These are phyloP conservation scores for Trifolium dubium DNA, from an alignment of 306 rosid genomes.

Conservation along the genomic window DNA sequence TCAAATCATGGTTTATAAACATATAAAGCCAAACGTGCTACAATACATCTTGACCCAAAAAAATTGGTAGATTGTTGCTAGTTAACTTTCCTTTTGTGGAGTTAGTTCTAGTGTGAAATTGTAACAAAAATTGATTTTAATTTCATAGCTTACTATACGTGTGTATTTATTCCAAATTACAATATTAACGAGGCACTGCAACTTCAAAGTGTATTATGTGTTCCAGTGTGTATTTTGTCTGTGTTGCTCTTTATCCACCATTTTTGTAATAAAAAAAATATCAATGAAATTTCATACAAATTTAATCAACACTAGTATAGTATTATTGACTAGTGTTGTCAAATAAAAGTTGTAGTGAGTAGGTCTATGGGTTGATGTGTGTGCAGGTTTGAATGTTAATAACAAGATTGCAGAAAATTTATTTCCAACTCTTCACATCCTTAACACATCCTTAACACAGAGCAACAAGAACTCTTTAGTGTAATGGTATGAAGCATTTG, in stretches of 20 bases:
- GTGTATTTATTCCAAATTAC: constrained; percentile 19
- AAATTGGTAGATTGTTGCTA: constrained; percentile 34
- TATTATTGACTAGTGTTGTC: no score
- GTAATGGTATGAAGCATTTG: no score
- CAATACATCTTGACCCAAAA: constrained; percentile 21
- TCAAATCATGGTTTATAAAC: constrained; percentile 18
- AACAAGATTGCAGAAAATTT: no score
- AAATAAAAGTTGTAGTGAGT: no score
- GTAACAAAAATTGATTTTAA: neutral
- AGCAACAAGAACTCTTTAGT: no score
- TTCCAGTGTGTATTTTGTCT: neutral
- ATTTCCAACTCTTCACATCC: no score
- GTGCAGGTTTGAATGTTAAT: no score
- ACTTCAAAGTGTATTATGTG: constrained; percentile 10
- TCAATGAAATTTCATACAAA: neutral
- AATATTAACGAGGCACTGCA: constrained; percentile 4
- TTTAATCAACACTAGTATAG: no score
- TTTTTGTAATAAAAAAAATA: neutral
- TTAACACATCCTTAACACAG: no score
- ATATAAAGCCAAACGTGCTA: constrained; percentile 9
- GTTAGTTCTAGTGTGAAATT: constrained; percentile 6
- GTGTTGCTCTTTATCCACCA: neutral
- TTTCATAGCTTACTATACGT: constrained; percentile 10
- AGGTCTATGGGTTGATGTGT: no score
- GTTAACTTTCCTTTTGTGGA: neutral